Conservation (phyloP, 129 eudicot genomes). For the Flaveria trinervia region DNA sequence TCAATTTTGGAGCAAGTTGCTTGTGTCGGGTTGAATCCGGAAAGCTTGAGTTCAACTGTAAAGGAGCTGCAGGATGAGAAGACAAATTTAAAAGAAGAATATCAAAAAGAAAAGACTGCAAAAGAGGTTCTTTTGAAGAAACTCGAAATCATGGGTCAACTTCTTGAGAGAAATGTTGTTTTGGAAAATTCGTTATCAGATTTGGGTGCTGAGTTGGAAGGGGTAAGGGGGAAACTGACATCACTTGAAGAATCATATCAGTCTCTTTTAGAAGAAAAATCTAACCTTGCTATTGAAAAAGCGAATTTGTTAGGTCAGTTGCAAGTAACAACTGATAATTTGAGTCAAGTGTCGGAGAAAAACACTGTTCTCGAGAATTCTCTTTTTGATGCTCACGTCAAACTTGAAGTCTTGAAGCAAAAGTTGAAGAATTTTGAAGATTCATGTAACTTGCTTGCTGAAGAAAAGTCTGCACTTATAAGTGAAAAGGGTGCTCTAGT, state of each 20-base stretch:
- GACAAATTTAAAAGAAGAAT: slow-evolving; percentile 44
- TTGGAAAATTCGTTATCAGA: slow-evolving; percentile 72
- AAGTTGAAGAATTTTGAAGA: slow-evolving; percentile 62
- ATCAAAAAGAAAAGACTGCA: slow-evolving; percentile 49
- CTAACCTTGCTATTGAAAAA: slow-evolving; percentile 62
- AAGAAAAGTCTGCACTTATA: slow-evolving; percentile 55
- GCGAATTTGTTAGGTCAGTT: slow-evolving; percentile 49
- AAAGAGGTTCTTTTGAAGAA: slow-evolving; percentile 56
- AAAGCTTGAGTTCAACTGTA: slow-evolving; percentile 53
- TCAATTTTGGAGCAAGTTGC: slow-evolving; percentile 55
- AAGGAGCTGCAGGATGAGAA: slow-evolving; percentile 61
- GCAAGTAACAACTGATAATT: slow-evolving; percentile 50
- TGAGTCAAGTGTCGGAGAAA: slow-evolving; percentile 52
- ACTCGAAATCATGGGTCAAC: slow-evolving; percentile 56
- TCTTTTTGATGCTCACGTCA: slow-evolving; percentile 55
- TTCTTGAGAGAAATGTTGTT: slow-evolving; percentile 60
- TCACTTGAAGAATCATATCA: slow-evolving; percentile 12
- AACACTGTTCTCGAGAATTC: slow-evolving; percentile 60
- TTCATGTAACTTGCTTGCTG: slow-evolving; percentile 58
- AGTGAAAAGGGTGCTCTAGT: slow-evolving; percentile 52
- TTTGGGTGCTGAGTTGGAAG: slow-evolving; percentile 50
- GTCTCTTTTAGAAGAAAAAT: slow-evolving; percentile 34
- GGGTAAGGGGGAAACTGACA: slow-evolving; percentile 8
- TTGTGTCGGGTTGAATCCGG: slow-evolving; percentile 60
- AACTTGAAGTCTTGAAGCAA: slow-evolving; percentile 63